These are phyloP conservation scores for Mycena olivaceomarginata DNA, from an alignment of 768 basidiomycete species.

Conservation along the genomic window DNA sequence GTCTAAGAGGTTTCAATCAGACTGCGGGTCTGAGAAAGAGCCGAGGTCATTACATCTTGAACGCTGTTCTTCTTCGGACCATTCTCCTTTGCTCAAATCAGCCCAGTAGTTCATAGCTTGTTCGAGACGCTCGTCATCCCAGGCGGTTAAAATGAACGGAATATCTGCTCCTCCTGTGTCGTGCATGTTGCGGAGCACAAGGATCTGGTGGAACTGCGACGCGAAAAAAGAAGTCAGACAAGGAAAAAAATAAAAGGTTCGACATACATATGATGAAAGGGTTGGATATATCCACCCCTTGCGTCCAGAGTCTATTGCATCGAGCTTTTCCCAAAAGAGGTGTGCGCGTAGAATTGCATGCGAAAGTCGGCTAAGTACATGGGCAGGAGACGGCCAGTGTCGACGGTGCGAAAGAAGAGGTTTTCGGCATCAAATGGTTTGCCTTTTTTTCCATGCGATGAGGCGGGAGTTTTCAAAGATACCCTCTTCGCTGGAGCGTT, in stretches of 20 bases:
- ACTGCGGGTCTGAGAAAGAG: not conserved
- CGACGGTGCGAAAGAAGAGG: conserved; percentile 41
- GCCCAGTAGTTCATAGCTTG: conserved; percentile 51
- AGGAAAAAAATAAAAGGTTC: not conserved
- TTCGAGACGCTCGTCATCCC: conserved; percentile 46
- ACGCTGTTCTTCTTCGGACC: conserved; percentile 23
- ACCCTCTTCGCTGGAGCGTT: not conserved
- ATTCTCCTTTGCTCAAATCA: conserved; percentile 39
- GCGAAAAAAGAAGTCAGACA: not conserved
- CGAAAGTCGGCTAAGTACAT: conserved; percentile 37
- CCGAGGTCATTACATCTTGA: conserved; percentile 1
- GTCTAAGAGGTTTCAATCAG: not conserved
- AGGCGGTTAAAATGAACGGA: conserved; percentile 46
- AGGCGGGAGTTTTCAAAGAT: conserved; percentile 38
- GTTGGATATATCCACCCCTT: not conserved
- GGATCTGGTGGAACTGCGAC: conserved; percentile 47
- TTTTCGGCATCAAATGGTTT: conserved; percentile 39
- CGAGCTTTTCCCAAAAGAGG: conserved; percentile 17
- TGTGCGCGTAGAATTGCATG: conserved; percentile 38
- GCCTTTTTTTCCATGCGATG: conserved; percentile 47
- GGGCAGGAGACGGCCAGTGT: conserved; percentile 38
- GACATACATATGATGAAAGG: conserved; percentile 21
- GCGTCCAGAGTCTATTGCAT: conserved; percentile 11
- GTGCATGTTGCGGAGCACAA: conserved; percentile 53
- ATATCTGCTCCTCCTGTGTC: conserved; percentile 52